Evolutionary conservation across 495 filamentous ascomycete species (phyloP).

Genomic region (Aspergillus diversus): DNA sequence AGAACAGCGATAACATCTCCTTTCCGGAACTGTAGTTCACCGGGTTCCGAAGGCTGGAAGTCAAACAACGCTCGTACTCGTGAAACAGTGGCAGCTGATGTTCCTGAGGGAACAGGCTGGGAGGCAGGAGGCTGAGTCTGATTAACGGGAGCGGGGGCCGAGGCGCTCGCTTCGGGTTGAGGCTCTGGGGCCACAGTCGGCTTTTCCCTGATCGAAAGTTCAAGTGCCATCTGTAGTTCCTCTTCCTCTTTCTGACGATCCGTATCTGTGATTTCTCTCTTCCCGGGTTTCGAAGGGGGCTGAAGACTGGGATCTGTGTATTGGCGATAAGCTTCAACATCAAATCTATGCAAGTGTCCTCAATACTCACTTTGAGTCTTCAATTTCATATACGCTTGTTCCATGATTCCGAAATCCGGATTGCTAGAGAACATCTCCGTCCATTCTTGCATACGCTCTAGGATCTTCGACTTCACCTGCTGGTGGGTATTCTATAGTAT

Average conservation of each 20-base stretch:
- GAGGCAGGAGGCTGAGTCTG: conserved; percentile 45
- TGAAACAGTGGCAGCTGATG: conserved; percentile 96
- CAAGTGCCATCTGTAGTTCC: conserved; percentile 94
- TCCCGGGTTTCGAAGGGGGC: conserved; percentile 88
- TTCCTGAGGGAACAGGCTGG: conserved; percentile 63
- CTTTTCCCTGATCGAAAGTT: conserved; percentile 87
- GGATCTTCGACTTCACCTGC: conserved; percentile 94
- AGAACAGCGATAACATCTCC: conserved; percentile 96
- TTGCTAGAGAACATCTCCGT: conserved; percentile 89
- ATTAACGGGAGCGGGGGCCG: conserved; percentile 43
- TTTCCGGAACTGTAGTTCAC: conserved; percentile 94
- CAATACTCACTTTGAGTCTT: conserved; percentile 68
- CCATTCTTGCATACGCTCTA: conserved; percentile 97
- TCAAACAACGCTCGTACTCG: conserved; percentile 92
- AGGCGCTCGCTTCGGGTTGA: conserved; percentile 31
- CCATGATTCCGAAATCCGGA: conserved; percentile 95
- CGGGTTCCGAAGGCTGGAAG: conserved; percentile 90
- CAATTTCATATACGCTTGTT: conserved; percentile 87
- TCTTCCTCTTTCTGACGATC: conserved; percentile 97
- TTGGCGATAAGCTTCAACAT: conserved; percentile 9
- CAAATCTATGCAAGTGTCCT: not conserved
- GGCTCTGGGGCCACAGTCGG: conserved; percentile 33
- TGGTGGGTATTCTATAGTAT: conserved; percentile 78
- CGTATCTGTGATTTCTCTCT: conserved; percentile 83
- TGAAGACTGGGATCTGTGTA: conserved; percentile 81